These are phyloP conservation scores for Trichoderma gamsii DNA, from an alignment of 495 filamentous ascomycete genomes.

Conservation along the genomic window DNA sequence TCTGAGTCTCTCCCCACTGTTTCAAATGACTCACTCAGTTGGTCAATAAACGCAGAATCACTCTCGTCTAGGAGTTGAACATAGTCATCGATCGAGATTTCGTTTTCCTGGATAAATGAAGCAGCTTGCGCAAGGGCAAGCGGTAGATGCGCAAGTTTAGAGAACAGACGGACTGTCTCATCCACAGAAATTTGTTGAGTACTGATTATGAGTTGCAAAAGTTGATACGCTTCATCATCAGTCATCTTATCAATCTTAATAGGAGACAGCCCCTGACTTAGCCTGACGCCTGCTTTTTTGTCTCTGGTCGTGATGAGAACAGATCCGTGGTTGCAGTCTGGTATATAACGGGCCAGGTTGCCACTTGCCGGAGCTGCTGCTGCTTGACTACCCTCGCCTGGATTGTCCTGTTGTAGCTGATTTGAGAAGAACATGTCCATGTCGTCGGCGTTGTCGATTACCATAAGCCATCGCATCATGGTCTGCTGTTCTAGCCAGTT, in stretches of 20 bases:
- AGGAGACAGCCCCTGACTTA: constrained; percentile 18
- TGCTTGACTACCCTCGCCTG: not conserved
- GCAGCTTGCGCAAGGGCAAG: constrained; percentile 46
- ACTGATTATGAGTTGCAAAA: constrained; percentile 20
- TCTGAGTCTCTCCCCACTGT: constrained; percentile 28
- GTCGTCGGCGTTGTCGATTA: constrained; percentile 51
- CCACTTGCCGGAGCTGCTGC: not conserved
- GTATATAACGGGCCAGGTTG: constrained; percentile 29
- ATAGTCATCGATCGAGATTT: constrained; percentile 27
- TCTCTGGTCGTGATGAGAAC: constrained; percentile 40
- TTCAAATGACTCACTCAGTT: constrained; percentile 27
- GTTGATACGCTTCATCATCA: constrained; percentile 24
- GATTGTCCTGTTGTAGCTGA: not conserved
- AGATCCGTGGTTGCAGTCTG: constrained; percentile 31
- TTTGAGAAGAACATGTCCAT: constrained; percentile 29
- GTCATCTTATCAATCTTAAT: constrained; percentile 32
- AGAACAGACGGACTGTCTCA: constrained; percentile 27
- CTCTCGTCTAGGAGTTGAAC: constrained; percentile 28
- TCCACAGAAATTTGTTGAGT: not conserved
- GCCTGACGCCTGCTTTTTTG: constrained; percentile 26
- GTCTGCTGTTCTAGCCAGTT: constrained; percentile 34
- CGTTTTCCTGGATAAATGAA: constrained; percentile 43
- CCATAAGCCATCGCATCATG: constrained; percentile 40
- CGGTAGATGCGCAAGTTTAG: constrained; percentile 36
- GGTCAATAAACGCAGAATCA: constrained; percentile 22